phyloP scores from a whole-genome alignment of 2,329 filamentous ascomycete genomes.

The Epichloe sylvatica region DNA sequence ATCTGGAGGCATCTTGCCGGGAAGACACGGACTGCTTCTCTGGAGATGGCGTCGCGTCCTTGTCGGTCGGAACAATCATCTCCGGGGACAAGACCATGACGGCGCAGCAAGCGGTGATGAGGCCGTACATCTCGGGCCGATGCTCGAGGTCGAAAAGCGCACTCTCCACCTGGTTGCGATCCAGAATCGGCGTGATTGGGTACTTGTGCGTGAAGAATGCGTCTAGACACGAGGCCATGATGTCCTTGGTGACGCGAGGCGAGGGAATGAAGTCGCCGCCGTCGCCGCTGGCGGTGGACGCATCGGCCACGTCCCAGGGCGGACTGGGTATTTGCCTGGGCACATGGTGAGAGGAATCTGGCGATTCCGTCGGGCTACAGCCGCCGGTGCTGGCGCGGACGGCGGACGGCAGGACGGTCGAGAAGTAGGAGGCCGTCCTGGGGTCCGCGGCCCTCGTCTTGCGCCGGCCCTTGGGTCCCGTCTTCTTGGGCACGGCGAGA shows the following conservation, averaged over 20 bases:
- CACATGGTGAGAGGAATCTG: background rate
- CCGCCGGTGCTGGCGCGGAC: background rate
- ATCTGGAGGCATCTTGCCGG: background rate
- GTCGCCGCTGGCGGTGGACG: conserved; percentile 3
- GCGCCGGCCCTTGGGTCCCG: conserved; percentile 14
- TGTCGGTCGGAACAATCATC: conserved; percentile 7
- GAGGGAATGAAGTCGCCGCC: conserved; percentile 3
- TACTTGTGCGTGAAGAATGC: conserved; percentile 22
- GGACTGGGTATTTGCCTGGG: background rate
- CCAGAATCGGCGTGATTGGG: conserved; percentile 19
- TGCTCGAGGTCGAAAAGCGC: conserved; percentile 5
- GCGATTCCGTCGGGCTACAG: background rate
- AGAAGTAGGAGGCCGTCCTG: conserved; percentile 1
- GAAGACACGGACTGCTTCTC: background rate
- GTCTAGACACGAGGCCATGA: conserved; percentile 15
- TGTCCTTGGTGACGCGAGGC: conserved; percentile 1
- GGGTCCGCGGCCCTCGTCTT: background rate
- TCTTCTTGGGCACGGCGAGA: conserved; percentile 18
- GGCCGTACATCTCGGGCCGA: conserved; percentile 13
- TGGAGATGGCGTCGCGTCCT: background rate
- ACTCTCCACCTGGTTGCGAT: conserved; percentile 11
- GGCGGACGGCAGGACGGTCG: background rate
- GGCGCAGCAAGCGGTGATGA: conserved; percentile 17
- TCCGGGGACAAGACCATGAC: conserved; percentile 17
- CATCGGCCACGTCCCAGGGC: background rate